Percentiles rank a stretch among this genome's conserved stretches.
Evolutionary conservation across 306 rosid genomes (phyloP).

Genomic region (Castanopsis chinensis): DNA sequence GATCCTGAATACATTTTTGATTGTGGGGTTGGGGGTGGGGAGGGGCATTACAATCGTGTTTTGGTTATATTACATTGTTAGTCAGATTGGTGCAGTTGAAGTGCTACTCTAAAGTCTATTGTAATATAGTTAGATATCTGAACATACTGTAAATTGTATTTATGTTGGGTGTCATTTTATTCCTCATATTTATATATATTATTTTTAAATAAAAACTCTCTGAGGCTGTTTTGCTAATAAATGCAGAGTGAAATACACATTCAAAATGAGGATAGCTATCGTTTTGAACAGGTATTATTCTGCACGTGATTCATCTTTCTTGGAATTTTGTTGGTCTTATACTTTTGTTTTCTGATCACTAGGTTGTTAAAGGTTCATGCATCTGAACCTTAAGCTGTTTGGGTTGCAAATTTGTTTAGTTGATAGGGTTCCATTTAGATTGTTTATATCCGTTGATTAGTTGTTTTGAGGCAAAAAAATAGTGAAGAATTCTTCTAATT

Average conservation of each 20-base stretch:
- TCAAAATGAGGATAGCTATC: slow-evolving; percentile 78
- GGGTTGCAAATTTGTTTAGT: neutral
- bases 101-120: neutral
- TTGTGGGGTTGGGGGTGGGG: too few species aligned
- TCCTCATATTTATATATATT: too few species aligned
- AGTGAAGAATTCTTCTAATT: neutral
- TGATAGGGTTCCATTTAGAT: neutral
- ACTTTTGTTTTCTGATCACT: slow-evolving; percentile 8
- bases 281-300: slow-evolving; percentile 76
- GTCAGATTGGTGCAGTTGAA: neutral
- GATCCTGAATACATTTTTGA: neutral
- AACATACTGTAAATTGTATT: neutral
- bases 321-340: slow-evolving; percentile 22
- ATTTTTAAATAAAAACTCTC: neutral
- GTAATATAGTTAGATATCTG: neutral
- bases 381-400: slow-evolving; percentile 2
- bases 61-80: neutral
- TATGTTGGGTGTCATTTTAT: neutral
- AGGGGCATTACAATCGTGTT: neutral
- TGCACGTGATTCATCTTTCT: slow-evolving; percentile 12
- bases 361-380: slow-evolving; percentile 9
- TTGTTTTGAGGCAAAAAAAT: neutral
- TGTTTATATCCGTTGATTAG: neutral
- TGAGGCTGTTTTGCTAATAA: slow-evolving; percentile 19
- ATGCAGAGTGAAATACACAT: slow-evolving; percentile 80